phyloP scores from a whole-genome alignment of 2,329 filamentous ascomycete species.

The Fusarium subglutinans region DNA sequence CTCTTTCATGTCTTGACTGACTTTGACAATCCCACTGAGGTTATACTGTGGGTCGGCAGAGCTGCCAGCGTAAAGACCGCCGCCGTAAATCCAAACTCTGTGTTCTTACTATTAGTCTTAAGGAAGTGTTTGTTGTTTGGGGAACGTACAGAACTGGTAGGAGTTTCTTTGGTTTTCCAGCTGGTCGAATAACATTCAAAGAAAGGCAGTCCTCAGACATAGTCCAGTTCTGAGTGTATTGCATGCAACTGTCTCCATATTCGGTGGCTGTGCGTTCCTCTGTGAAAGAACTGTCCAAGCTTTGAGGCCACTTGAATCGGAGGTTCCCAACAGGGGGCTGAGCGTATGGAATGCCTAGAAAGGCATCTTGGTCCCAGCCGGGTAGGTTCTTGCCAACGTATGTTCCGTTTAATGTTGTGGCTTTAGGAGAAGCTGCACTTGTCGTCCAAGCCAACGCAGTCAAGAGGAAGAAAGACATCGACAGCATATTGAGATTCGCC shows the following conservation, averaged over 20 bases:
- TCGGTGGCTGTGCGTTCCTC: conserved; percentile 51
- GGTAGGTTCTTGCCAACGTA: conserved; percentile 45
- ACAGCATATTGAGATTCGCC: background rate
- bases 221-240: conserved; percentile 53
- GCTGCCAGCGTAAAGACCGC: conserved; percentile 62
- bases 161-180: conserved; percentile 43
- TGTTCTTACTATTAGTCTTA: background rate
- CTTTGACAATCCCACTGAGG: conserved; percentile 53
- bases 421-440: conserved; percentile 20
- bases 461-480: background rate
- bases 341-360: conserved; percentile 53
- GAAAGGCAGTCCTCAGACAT: conserved; percentile 61
- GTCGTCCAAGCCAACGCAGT: background rate
- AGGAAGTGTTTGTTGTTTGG: accelerated
- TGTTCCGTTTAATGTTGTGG: conserved; percentile 38
- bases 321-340: conserved; percentile 50
- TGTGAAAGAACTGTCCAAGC: conserved; percentile 46
- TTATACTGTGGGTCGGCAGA: conserved; percentile 58
- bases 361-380: conserved; percentile 50
- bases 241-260: conserved; percentile 58
- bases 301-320: conserved; percentile 49
- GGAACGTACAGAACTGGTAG: conserved; percentile 49
- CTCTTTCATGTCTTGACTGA: conserved; percentile 60
- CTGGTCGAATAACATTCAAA: conserved; percentile 54
- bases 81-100: conserved; percentile 67